A percentile compares a stretch with the other conserved stretches of the same genome.
Evolutionary conservation across 129 eudicot genomes (phyloP).

Genomic region (Tanacetum coccineum): DNA sequence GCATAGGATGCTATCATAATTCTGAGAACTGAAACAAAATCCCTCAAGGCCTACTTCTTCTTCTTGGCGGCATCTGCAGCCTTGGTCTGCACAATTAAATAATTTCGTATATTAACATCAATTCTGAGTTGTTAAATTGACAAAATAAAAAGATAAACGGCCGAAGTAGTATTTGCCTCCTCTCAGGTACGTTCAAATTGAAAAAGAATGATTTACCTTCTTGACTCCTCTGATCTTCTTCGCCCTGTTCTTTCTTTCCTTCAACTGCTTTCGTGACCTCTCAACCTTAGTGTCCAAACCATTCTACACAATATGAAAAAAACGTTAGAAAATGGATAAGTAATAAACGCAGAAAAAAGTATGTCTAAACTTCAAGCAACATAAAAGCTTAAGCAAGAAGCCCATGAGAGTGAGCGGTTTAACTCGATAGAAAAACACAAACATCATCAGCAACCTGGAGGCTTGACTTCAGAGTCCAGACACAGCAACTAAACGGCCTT

Average conservation of each 20-base stretch:
- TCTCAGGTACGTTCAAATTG: not conserved
- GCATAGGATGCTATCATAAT: constrained; percentile 7
- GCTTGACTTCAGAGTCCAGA: not conserved
- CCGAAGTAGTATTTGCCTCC: not conserved
- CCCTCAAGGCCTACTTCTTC: constrained; percentile 54
- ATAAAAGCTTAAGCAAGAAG: not conserved
- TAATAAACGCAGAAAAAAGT: not conserved
- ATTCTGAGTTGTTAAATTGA: no score
- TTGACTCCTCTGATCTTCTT: constrained; percentile 74
- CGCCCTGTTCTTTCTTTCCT: constrained; percentile 72
- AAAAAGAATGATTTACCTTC: constrained; percentile 32
- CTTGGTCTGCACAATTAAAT: constrained; percentile 46
- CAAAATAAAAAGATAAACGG: no score
- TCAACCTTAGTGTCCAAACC: constrained; percentile 62
- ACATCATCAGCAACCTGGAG: not conserved
- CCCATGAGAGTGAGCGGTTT: not conserved
- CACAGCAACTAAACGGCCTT: no score
- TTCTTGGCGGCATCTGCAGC: constrained; percentile 90
- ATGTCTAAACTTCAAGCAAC: not conserved
- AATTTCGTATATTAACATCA: not conserved
- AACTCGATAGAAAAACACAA: not conserved
- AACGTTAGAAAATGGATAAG: not conserved
- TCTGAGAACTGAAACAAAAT: constrained; percentile 19
- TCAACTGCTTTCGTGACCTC: constrained; percentile 63
- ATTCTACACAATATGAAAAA: constrained; percentile 35